Evolutionary conservation across 1,284 basidiomycete genomes (phyloP), one percentile per base, ranked within the genome.

Genomic region (Cryptococcus sp.): DNA sequence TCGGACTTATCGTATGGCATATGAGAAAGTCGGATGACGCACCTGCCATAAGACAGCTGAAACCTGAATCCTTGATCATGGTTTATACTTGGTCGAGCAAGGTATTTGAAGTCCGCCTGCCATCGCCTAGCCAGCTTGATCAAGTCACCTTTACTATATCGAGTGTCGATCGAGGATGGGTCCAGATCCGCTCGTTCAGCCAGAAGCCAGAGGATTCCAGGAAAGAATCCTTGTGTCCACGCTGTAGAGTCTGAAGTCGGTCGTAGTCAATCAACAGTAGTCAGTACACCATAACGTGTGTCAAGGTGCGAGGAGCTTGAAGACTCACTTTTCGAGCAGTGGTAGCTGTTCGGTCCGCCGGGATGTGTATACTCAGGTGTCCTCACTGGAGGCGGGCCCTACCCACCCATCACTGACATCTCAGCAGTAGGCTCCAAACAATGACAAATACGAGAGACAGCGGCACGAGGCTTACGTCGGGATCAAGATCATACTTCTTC

Each of bases 51-150:
- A 6, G 58, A 64, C 19, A 72, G 63, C 61, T 72, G 72, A 54
- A 73, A 75, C 20, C 73, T 55, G 60, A 75, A 75, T 3, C 73
- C 73, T 50, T 75, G 73, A 62, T 75, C 72, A 50, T 75, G 73
- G 56, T 75, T 75, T 27, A 47, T 41, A 19, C 64, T 65, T 3
- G 63, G 67, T 25, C 65, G 51, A 6, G 65, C 66, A 41, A 65
- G 43, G 23, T 61, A 53, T 23, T 60, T 57, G 58, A 70, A 73
- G n/a, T 56, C 55, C 13, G 59, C 64, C 56, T 73, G 71, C 50
- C 61, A 75, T 55, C 64, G 55, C 30, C 69, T 56, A 0, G 70
- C 72, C 15, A 71, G 63, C 11, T 51, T 39, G 17, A 65, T 56
- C 8, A 75, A 42, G 48, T 71, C 69, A 5, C 67, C 63, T 27